phyloP scores from a whole-genome alignment of 306 rosid genomes.

The Pachyrhizus erosus region DNA sequence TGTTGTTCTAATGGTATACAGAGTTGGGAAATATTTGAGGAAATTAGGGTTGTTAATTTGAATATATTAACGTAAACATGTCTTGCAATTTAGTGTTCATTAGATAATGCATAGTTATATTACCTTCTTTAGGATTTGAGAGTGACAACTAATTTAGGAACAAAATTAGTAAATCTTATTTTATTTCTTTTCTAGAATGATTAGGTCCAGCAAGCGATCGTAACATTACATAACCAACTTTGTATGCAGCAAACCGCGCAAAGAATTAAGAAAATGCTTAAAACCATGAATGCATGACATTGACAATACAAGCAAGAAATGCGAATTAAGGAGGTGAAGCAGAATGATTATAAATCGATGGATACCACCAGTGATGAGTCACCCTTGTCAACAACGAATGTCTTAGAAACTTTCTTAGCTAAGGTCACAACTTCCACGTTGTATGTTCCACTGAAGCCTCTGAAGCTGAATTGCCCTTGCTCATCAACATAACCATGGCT shows the following conservation, averaged over 20 bases:
- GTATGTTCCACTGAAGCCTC: constrained; percentile 84
- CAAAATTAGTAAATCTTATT: constrained; percentile 26
- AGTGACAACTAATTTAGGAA: neutral
- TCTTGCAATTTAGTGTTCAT: too few species aligned
- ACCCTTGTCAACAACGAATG: constrained; percentile 83
- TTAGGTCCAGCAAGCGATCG: neutral
- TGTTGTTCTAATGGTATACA: too few species aligned
- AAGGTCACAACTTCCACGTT: constrained; percentile 58
- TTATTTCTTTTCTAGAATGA: constrained; percentile 32
- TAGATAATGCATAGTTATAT: too few species aligned
- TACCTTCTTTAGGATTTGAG: too few species aligned
- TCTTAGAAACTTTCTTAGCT: constrained; percentile 57
- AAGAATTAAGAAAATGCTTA: neutral
- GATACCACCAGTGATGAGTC: constrained; percentile 63
- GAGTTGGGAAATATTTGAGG: too few species aligned
- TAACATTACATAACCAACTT: constrained; percentile 24
- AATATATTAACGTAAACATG: too few species aligned
- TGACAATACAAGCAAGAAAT: constrained; percentile 11
- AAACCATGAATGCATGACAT: constrained; percentile 33
- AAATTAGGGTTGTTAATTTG: too few species aligned
- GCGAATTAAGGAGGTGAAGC: neutral
- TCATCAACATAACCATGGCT: constrained; percentile 66
- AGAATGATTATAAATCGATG: constrained; percentile 52
- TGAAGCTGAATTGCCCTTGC: constrained; percentile 65
- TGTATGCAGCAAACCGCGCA: neutral